Conservation (phyloP, 2,329 filamentous ascomycete genomes). For the Ascochyta lentis region DNA sequence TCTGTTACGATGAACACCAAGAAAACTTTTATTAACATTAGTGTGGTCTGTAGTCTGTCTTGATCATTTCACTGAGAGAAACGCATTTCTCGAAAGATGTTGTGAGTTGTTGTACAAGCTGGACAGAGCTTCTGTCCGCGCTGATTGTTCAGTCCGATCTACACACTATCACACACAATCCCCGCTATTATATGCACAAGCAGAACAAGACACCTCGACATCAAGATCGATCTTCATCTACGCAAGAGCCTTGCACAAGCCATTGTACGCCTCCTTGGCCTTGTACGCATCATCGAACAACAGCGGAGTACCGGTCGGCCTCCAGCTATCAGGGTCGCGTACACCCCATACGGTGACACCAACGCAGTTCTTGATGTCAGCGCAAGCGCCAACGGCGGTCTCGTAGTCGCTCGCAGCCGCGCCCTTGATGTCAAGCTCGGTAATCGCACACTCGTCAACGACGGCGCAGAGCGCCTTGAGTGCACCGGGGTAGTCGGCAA, state of each 20-base stretch:
- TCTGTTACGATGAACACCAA: too few relatives aligned
- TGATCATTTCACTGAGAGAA: background rate
- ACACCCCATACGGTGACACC: constrained; percentile 70
- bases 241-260: constrained; percentile 15
- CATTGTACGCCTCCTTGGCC: constrained; percentile 52
- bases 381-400: constrained; percentile 62
- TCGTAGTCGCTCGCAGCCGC: constrained; percentile 65
- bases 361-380: constrained; percentile 65
- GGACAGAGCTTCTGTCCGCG: background rate
- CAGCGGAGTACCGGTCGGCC: constrained; percentile 46
- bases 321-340: constrained; percentile 54
- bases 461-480: constrained; percentile 61
- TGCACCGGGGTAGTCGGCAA: constrained; percentile 55
- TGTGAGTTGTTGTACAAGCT: background rate
- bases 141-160: background rate
- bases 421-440: constrained; percentile 71
- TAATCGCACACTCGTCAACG: constrained; percentile 67
- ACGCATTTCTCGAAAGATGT: too few relatives aligned
- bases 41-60: too few relatives aligned
- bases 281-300: constrained; percentile 52
- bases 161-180: background rate
- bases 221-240: background rate
- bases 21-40: too few relatives aligned
- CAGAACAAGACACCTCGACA: background rate
- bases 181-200: background rate